Evolutionary conservation across 805 yeast genomes (phyloP), one percentile per base, ranked within the genome.

Genomic region (Candida saitoana): DNA sequence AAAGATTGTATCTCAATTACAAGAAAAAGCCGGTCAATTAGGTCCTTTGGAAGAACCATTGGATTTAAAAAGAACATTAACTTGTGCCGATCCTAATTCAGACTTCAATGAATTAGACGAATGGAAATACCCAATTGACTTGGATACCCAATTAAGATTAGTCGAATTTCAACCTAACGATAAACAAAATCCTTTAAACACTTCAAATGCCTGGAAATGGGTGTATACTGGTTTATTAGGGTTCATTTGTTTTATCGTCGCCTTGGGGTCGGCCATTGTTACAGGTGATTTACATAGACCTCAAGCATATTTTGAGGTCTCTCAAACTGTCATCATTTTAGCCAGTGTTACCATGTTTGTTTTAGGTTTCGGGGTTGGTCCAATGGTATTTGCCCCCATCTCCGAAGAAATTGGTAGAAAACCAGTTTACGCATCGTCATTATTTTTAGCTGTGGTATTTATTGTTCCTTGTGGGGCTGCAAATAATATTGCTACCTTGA

Each of bases 361-460:
- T 36, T 49, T 80, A 43, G 85, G 86, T 9, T 80, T 78, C 49
- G 85, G 84, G 39, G 65, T 80, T 47, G 86, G 85, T 17, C 87
- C 87, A 1, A 57, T 77, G 43, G 51, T 77, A 18, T 80, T 80
- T 57, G 84, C 86, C 18, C 86, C 86, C 33, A 48, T 80, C 8
- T 74, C 82, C 8, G 87, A 81, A 57, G 84, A 78, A 55, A 54
- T 76, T 30, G 86, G 86, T 14, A 66, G 87, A 56, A 65, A 65
- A 42, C 65, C 67, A 18, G 64, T 80, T 33, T 80, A 80, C 55
- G 60, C 54, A 4, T 41, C 57, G 1, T 80, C 86, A 3, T 62
- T 81, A 41, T 69, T 72, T 14, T 42, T 77, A 29, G 83, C 82
- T 5, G 72, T 79, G 30, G 61, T 80, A 4, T 80, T 81, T 49